Evolutionary conservation across 495 filamentous ascomycete species (phyloP), one percentile per base, ranked within the genome.

Genomic region (Chaetomium tenue): DNA sequence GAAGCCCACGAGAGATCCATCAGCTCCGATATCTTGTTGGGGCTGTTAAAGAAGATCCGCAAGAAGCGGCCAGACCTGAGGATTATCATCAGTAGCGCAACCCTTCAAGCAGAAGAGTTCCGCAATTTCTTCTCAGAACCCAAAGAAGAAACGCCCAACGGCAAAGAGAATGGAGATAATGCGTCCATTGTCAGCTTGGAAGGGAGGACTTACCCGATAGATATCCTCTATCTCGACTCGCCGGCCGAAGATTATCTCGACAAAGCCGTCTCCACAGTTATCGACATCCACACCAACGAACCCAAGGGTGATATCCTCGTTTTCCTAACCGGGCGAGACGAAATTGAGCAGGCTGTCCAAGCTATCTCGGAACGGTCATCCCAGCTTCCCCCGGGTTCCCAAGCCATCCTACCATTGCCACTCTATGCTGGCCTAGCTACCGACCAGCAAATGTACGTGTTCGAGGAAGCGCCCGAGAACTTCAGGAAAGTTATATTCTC

Each of bases 1-100:
- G 94, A 99, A 74, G 95, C 95, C 30, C 94, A 99, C 76, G 94
- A 99, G 75, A 86, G 95, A 59, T 96, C 91, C 64, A 83, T 99
- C 61, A 96, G 93, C 76, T 93, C 93, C 8, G 94, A 99, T 70
- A 86, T 99, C 44, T 83, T 99, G 6, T 85, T 99, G 44, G 93
- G 94, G 0, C 79, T 97, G n/a, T 72, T 99, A 47, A 98, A 97
- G 78, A 98, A 98, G 74, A 94, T 99, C 66, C 76, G 85, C 61
- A 92, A 87, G 75, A 88, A 85, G 75, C 83, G 94, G 39, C 83
- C 89, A 37, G 93, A 97, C 52, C 78, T 98, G 47, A 84, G 93
- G 11, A 90, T 99, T 63, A 86, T 99, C 33, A 86, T 98, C 71
- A 97, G 92, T 73, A 97, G 93, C 74, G 94, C 95, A 28, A 98